phyloP scores from a whole-genome alignment of 2,329 filamentous ascomycete genomes.

The Mariannaea elegans region DNA sequence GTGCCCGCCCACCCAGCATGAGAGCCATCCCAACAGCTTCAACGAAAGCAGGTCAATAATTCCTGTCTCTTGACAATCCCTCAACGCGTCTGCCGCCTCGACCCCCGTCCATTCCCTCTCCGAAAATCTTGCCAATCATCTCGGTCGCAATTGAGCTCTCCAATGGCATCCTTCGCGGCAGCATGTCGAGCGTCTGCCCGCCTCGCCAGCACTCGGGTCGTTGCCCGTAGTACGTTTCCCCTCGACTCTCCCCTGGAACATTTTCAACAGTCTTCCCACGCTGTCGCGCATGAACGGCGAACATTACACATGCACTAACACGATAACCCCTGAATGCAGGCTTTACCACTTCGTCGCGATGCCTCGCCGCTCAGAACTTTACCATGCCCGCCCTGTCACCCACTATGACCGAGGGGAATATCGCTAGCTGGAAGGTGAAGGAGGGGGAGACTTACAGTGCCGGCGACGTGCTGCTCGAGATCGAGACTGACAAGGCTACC shows the following conservation, averaged over 20 bases:
- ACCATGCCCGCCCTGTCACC: slow-evolving; percentile 91
- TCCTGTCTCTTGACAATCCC: slow-evolving; percentile 34
- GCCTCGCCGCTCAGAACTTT: slow-evolving; percentile 83
- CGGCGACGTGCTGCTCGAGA: slow-evolving; percentile 88
- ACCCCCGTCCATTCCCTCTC: slow-evolving; percentile 23
- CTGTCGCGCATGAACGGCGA: slow-evolving; percentile 30
- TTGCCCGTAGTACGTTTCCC: slow-evolving; percentile 63
- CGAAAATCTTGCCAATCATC: slow-evolving; percentile 29
- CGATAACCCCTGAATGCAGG: slow-evolving; percentile 53
- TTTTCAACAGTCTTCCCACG: slow-evolving; percentile 30
- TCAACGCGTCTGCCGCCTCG: slow-evolving; percentile 31
- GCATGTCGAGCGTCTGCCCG: slow-evolving; percentile 72
- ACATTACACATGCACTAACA: slow-evolving; percentile 29
- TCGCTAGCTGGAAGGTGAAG: slow-evolving; percentile 84
- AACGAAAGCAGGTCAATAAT: slow-evolving; percentile 40
- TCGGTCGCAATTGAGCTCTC: slow-evolving; percentile 38
- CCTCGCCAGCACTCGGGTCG: slow-evolving; percentile 58
- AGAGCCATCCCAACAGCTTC: slow-evolving; percentile 47
- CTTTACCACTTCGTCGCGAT: slow-evolving; percentile 69
- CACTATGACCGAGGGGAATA: slow-evolving; percentile 94
- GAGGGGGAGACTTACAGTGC: slow-evolving; percentile 85
- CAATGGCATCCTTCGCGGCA: slow-evolving; percentile 73
- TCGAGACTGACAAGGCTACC: slow-evolving; percentile 93
- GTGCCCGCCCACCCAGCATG: slow-evolving; percentile 40
- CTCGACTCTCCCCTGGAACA: background rate